Base-by-base conservation (phyloP, 768 basidiomycete species). In the Sistotremastrum niveocremeum region DNA sequence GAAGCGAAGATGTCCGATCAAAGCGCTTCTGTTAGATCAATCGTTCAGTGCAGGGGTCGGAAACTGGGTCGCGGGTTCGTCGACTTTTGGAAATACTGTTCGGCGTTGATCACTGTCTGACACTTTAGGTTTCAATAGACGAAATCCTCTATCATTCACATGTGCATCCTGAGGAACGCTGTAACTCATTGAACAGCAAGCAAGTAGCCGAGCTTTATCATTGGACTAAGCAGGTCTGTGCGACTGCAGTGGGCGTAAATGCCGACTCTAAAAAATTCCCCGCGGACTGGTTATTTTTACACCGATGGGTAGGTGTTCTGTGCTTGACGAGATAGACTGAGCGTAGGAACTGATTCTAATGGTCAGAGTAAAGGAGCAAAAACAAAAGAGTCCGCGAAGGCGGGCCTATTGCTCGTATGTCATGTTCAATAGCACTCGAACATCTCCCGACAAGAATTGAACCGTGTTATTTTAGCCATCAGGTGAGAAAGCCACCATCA, bases 21-120 rank as follows among this genome's bases (percentile, higher is more conserved):
- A 86, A 55, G 77, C 79, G 1, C 66, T 88, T n/a, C 66, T 87
- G 9, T 68, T 86, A 37, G 78, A 87, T 58, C 84, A 87, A 57
- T 74, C 79, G 0, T 86, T 87, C 63, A 81, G 74, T 50, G 83
- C 84, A 7, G 85, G 85, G 1, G 74, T 88, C 7, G 81, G 85
- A 3, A 88, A 87, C 57, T 87, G 84, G 79, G 74, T 87, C 12
- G 84, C 84, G 54, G 82, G 81, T 76, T 52, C 38, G 55, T 60
- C 55, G 34, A 32, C 6, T 42, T 42, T 46, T 47, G 37, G 38
- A 50, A 39, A 44, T 37, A 29, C 34, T 29, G 29, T n/a, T 37
- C 34, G 35, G 35, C 29, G 41, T 30, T 50, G 32, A 39, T 31
- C 33, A 1, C 11, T 33, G 11, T 30, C 42, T 43, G 5, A 2